Base-by-base conservation (phyloP, 1,139 yeast genomes). In the Geotrichum carabidarum region DNA sequence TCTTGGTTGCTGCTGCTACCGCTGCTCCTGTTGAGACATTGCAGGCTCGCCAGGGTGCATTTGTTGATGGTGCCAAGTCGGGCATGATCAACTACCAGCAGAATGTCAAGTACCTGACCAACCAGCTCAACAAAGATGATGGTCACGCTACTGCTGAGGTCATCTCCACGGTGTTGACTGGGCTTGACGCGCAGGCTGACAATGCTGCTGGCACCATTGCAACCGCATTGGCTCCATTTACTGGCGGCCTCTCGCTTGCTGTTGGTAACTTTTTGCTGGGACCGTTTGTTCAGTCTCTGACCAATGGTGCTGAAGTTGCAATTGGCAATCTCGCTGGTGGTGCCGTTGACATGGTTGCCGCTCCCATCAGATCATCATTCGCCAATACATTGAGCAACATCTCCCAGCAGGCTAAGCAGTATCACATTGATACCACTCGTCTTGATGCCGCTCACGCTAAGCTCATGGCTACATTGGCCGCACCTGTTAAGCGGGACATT, bases 271-370 rank as follows among this genome's bases (percentile, higher is more conserved):
- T 58, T 41, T 45, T 63, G 5, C 59, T 63, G 6, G 67, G 67
- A 14, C 67, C 67, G 40, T 57, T 63, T 44, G 61, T 59, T 27
- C 67, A 64, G 58, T 60, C 65, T 22, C 57, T 63, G 35, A 64
- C 67, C 57, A 61, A 64, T 59, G 67, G 67, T 47, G 65, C 64
- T 42, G 65, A 63, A 56, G 66, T 62, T 8, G 50, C 61, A 17
- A 53, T 63, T 11, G 55, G 63, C 48, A 62, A 62, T 55, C 37
- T 58, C 15, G 51, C 61, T 44, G 67, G 64, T 22, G 64, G 61
- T 17, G 56, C 47, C 18, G n/a, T 34, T 44, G 47, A 44, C 34
- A 8, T 42, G 3, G 54, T 56, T 18, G 41, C 59, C 47, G 66
- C 63, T 45, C 59, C 60, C 34, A 54, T 51, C 44, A 17, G 53